Conservation (phyloP, 2,329 filamentous ascomycete genomes). For the Zasmidium citrigriseum region DNA sequence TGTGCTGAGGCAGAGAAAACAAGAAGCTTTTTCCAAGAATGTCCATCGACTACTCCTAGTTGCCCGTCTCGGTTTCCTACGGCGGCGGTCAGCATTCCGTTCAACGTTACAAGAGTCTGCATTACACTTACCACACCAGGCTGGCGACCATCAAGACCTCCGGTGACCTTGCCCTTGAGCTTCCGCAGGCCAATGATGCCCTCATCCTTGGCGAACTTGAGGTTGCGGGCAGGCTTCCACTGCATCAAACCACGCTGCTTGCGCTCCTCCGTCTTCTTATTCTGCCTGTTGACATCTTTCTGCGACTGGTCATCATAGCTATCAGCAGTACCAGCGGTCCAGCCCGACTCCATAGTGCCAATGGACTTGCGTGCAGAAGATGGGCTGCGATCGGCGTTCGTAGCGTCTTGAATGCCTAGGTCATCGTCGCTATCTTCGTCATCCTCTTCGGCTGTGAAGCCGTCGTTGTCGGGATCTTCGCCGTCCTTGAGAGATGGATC, state of each 20-base stretch:
- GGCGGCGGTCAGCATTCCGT: constrained; percentile 10
- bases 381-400: constrained; percentile 26
- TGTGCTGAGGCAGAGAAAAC: not conserved
- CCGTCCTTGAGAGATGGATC: constrained; percentile 50
- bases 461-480: constrained; percentile 50
- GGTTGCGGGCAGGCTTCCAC: constrained; percentile 86
- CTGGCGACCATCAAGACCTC: constrained; percentile 72
- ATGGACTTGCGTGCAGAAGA: constrained; percentile 25
- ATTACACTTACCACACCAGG: constrained; percentile 66
- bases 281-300: constrained; percentile 67
- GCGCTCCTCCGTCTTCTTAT: constrained; percentile 71
- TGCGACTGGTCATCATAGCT: constrained; percentile 27
- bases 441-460: constrained; percentile 44
- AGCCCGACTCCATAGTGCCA: constrained; percentile 33
- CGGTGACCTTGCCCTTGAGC: constrained; percentile 72
- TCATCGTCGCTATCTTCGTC: constrained; percentile 44
- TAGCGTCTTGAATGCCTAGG: constrained; percentile 62
- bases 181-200: constrained; percentile 75
- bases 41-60: not conserved
- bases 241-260: constrained; percentile 93
- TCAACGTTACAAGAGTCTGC: not conserved
- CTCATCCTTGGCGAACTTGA: constrained; percentile 85
- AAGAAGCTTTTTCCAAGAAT: not conserved
- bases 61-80: constrained; percentile 26
- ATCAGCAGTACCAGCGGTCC: constrained; percentile 35